phyloP scores from a whole-genome alignment of 1,284 basidiomycete genomes.

The Xerocomus minutiporus region DNA sequence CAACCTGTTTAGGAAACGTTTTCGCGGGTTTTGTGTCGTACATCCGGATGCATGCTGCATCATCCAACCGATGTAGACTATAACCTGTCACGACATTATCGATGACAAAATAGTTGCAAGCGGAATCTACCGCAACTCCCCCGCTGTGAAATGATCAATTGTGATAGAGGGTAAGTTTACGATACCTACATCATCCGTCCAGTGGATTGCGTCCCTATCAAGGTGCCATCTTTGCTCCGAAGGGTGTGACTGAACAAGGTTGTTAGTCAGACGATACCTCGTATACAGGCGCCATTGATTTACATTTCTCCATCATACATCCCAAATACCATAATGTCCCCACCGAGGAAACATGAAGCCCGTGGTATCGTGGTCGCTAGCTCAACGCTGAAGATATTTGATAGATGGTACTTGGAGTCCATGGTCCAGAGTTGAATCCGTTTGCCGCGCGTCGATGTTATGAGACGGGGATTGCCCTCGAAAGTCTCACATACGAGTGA shows the following conservation, averaged over 20 bases:
- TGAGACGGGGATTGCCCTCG: not conserved
- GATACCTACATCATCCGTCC: not conserved
- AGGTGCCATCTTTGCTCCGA: not conserved
- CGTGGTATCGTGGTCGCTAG: not conserved
- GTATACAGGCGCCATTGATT: not conserved
- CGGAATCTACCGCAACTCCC: not conserved
- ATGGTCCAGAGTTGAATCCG: not conserved
- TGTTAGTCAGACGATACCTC: too few relatives aligned
- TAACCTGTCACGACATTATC: not conserved
- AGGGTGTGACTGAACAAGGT: not conserved
- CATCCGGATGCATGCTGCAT: not conserved
- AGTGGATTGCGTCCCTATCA: not conserved
- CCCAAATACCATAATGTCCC: not conserved
- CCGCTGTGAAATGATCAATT: too few relatives aligned
- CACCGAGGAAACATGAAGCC: not conserved
- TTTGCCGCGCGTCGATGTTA: not conserved
- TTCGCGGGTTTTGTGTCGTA: not conserved
- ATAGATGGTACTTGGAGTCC: not conserved
- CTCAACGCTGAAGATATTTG: not conserved
- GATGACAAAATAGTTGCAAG: not conserved
- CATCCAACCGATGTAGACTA: not conserved
- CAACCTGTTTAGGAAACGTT: not conserved
- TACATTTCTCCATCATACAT: not conserved
- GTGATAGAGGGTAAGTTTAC: not conserved
- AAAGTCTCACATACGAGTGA: not conserved